Evolutionary conservation across 192 early-diverging fungal genomes (phyloP), one percentile per base, ranked within the genome.

Genomic region (Backusella tarrabulga): DNA sequence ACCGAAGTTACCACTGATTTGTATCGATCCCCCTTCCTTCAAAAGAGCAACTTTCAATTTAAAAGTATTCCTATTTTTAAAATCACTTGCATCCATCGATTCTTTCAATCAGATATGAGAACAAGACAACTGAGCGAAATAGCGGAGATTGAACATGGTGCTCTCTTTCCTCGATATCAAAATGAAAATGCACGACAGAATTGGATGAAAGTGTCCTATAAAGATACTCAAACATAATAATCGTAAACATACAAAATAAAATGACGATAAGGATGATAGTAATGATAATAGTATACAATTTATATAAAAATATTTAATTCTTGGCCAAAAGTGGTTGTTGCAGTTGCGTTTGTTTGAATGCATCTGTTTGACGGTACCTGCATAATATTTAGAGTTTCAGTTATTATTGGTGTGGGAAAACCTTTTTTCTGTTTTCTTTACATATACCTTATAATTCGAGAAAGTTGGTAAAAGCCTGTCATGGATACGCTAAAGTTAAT

Each of bases 401-500:
- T 12, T 60, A 23, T 23, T 63, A 12, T 4, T 63, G 56, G 56
- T 63, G 21, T 63, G 56, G 56, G 56, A 29, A 63, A 63, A 54
- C 5, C 23, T 3, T 14, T 29, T 63, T 29, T 12, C 56, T 23
- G 9, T 29, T 26, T 21, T 63, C 19, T 60, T 23, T 60, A 11
- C 29, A 63, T 14, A 63, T 87, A 94, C 92, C 88, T 80, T 40
- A 81, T 89, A 76, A 99, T 95, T 17, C 97, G 88, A 68, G 84
- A 89, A 42, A 97, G 81, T 87, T 99, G 97, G 75, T 93, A 95
- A 29, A 95, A 63, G 36, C 95, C 95, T 63, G 93, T 99, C 71
- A 87, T 91, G 35, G 93, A 96, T 5, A 99, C 94, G 83, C 97
- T 97, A 26, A 97, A 75, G 83, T 99, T 99, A 69, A 99, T 97